Evolutionary conservation across 2,329 filamentous ascomycete species (phyloP).

Genomic region (Hypoxylon sp.): DNA sequence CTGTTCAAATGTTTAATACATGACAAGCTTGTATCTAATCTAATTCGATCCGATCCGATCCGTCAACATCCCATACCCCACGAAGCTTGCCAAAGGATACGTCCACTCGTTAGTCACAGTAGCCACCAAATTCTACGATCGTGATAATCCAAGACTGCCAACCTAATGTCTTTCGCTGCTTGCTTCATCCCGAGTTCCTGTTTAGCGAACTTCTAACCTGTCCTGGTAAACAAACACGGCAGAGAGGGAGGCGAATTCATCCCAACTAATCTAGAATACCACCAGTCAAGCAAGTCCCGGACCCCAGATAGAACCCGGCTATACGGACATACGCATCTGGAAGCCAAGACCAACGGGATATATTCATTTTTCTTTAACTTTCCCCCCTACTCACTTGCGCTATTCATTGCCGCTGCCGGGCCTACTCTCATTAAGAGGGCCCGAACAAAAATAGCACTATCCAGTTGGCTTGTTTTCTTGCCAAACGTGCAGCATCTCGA

Average conservation of each 20-base stretch:
- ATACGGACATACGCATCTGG: conserved; percentile 48
- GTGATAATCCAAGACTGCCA: conserved; percentile 26
- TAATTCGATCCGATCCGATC: conserved; percentile 25
- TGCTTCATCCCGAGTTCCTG: conserved; percentile 14
- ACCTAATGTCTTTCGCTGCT: conserved; percentile 24
- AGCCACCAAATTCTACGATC: conserved; percentile 27
- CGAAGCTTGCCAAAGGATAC: conserved; percentile 25
- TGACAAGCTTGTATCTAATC: conserved; percentile 30
- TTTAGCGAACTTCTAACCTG: conserved; percentile 22
- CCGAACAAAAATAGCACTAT: conserved; percentile 38
- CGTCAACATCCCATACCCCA: conserved; percentile 21
- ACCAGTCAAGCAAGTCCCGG: conserved; percentile 34
- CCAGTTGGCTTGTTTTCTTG: conserved; percentile 47
- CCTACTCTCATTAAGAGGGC: conserved; percentile 40
- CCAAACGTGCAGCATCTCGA: conserved; percentile 45
- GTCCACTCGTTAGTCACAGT: conserved; percentile 36
- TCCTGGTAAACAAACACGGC: conserved; percentile 17
- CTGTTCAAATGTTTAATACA: conserved; percentile 32
- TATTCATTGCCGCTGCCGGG: conserved; percentile 38
- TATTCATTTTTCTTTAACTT: conserved; percentile 39
- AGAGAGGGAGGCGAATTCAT: conserved; percentile 18
- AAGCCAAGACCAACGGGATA: conserved; percentile 47
- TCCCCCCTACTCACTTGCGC: conserved; percentile 27
- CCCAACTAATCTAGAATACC: conserved; percentile 14
- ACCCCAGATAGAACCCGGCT: conserved; percentile 45